phyloP scores from a whole-genome alignment of 108 stramenopile genomes.

The Skeletonema menzelii region DNA sequence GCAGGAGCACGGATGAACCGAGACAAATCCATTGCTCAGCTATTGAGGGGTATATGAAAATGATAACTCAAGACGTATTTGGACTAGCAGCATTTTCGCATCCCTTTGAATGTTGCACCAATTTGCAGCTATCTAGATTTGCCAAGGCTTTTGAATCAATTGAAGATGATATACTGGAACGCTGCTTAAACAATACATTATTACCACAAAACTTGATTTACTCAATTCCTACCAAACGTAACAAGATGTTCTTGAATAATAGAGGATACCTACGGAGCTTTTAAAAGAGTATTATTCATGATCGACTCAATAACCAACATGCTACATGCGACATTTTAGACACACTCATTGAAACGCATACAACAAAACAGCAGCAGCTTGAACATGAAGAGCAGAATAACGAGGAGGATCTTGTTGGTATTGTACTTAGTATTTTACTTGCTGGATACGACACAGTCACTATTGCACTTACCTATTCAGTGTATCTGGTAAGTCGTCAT shows the following conservation, averaged over 20 bases:
- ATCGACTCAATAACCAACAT: not conserved
- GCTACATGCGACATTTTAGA: not conserved
- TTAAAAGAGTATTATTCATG: not conserved
- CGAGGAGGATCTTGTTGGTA: conserved; percentile 1
- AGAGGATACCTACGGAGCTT: not conserved
- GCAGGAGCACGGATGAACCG: not conserved
- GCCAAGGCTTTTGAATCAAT: not conserved
- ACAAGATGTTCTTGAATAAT: conserved; percentile 3
- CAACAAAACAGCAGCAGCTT: not conserved
- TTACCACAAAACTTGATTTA: not conserved
- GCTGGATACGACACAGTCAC: conserved; percentile 49
- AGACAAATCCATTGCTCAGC: not conserved
- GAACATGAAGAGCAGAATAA: not conserved
- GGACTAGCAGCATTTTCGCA: conserved; percentile 21
- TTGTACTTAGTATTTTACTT: conserved; percentile 24
- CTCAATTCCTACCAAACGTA: not conserved
- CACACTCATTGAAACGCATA: not conserved
- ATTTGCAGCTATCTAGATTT: not conserved
- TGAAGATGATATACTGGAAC: not conserved
- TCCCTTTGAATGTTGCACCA: conserved; percentile 20
- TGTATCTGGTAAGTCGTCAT: conserved; percentile 32
- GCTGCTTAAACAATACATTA: not conserved
- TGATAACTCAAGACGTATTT: conserved; percentile 30
- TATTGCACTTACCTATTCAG: conserved; percentile 37
- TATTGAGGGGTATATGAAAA: conserved; percentile 19